Percentiles rank a stretch among this genome's conserved stretches.
Conservation (phyloP, 1,139 yeast genomes). For the Kluyveromyces sp. region DNA sequence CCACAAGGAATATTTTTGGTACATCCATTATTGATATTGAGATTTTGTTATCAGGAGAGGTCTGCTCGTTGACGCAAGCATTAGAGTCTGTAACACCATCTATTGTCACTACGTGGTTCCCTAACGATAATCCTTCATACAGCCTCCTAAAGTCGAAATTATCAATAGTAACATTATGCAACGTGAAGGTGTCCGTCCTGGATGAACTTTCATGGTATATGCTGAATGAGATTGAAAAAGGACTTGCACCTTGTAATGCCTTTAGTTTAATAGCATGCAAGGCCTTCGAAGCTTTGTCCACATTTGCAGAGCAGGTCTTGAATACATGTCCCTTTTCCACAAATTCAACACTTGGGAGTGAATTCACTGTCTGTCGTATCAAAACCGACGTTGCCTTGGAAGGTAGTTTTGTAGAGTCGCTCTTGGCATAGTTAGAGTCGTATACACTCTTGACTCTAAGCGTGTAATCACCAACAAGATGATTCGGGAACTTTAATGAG, state of each 20-base stretch:
- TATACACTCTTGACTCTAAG: constrained; percentile 56
- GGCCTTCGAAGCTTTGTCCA: constrained; percentile 28
- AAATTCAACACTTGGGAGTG: constrained; percentile 55
- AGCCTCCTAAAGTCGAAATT: constrained; percentile 35
- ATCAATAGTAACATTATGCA: constrained; percentile 33
- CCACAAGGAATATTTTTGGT: constrained; percentile 52
- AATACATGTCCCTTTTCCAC: constrained; percentile 40
- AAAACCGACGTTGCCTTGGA: constrained; percentile 35
- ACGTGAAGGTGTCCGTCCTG: constrained; percentile 36
- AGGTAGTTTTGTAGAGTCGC: constrained; percentile 33
- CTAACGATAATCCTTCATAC: constrained; percentile 42
- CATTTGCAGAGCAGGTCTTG: constrained; percentile 53
- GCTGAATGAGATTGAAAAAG: constrained; percentile 51
- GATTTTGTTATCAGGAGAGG: constrained; percentile 34
- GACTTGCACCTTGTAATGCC: constrained; percentile 50
- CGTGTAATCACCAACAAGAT: constrained; percentile 49
- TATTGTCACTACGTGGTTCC: constrained; percentile 53
- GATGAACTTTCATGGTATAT: constrained; percentile 50
- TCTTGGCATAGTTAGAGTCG: constrained; percentile 57
- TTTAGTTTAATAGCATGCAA: constrained; percentile 51
- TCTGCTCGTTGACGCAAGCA: constrained; percentile 54
- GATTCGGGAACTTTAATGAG: constrained; percentile 38
- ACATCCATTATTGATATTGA: constrained; percentile 61
- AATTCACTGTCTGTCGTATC: constrained; percentile 53
- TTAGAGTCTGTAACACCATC: constrained; percentile 56